phyloP scores from a whole-genome alignment of 1,284 basidiomycete genomes.

The Flammula alnicola region DNA sequence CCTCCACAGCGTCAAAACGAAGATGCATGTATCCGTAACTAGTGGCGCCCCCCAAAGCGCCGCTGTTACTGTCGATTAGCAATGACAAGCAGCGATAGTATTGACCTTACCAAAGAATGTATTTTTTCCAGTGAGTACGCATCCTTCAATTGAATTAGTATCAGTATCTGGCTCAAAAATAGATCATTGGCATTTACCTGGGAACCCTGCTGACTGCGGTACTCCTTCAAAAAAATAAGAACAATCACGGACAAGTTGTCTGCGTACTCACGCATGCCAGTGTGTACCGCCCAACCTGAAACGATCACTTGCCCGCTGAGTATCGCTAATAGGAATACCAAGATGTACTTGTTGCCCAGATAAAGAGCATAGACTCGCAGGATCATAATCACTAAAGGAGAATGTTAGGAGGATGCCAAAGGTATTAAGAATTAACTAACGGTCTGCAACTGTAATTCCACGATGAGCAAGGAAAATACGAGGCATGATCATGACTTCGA shows the following conservation, averaged over 20 bases:
- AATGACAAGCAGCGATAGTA: not conserved
- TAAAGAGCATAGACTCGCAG: slow-evolving; percentile 27
- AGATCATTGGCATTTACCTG: slow-evolving; percentile 1
- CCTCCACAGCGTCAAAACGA: slow-evolving; percentile 28
- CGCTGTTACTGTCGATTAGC: slow-evolving; percentile 16
- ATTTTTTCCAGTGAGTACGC: slow-evolving; percentile 17
- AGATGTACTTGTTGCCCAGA: slow-evolving; percentile 14
- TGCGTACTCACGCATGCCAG: slow-evolving; percentile 19
- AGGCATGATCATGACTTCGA: no score
- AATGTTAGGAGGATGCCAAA: not conserved
- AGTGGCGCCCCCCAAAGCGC: slow-evolving; percentile 33
- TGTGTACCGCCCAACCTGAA: slow-evolving; percentile 21
- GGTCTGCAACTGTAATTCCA: slow-evolving; percentile 12
- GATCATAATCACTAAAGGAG: slow-evolving; percentile 24
- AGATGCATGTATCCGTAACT: slow-evolving; percentile 30
- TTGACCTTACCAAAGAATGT: slow-evolving; percentile 16
- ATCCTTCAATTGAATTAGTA: no score
- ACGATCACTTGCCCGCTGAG: slow-evolving; percentile 20
- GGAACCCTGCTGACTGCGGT: slow-evolving; percentile 13
- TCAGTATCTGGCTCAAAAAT: not conserved
- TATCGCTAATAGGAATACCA: slow-evolving; percentile 17
- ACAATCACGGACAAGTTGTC: not conserved
- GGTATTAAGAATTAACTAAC: not conserved
- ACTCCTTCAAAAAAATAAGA: slow-evolving; percentile 6
- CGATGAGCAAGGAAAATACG: no score